Evolutionary conservation across 306 rosid species (phyloP).

Genomic region (Quercus rubra): DNA sequence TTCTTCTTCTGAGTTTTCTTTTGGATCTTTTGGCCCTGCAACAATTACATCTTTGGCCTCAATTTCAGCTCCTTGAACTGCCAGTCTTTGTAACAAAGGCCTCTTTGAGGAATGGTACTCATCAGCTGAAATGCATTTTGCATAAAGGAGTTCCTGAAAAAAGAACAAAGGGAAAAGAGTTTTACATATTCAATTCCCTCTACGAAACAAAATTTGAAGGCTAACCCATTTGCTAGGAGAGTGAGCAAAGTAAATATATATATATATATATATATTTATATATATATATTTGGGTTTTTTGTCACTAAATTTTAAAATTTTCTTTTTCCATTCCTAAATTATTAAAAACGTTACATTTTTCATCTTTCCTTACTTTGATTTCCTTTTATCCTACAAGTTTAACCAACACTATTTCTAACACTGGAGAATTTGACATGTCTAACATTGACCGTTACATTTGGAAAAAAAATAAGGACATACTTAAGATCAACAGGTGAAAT

Average conservation of each 20-base stretch:
- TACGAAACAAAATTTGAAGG: neutral
- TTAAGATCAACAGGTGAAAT: too few relatives aligned
- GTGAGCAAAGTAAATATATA: neutral
- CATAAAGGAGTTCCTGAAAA: constrained; percentile 73
- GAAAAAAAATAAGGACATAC: too few relatives aligned
- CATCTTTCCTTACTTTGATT: too few relatives aligned
- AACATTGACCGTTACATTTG: too few relatives aligned
- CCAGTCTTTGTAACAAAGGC: constrained; percentile 78
- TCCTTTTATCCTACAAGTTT: too few relatives aligned
- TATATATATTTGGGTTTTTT: too few relatives aligned
- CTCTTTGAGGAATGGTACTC: constrained; percentile 86
- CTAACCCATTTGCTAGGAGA: neutral
- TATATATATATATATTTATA: too few relatives aligned
- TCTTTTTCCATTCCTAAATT: too few relatives aligned
- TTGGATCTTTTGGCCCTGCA: constrained; percentile 33
- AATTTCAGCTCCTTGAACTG: constrained; percentile 76
- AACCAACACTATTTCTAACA: too few relatives aligned
- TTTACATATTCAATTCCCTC: neutral
- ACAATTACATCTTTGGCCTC: constrained; percentile 65
- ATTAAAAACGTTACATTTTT: too few relatives aligned
- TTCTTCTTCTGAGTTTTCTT: constrained; percentile 59
- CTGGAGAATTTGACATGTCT: too few relatives aligned
- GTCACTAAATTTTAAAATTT: too few relatives aligned
- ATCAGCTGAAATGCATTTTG: constrained; percentile 77
- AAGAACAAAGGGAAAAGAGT: neutral